Base-by-base conservation (phyloP, 2,329 filamentous ascomycete genomes). In the Aspergillus bombycis region DNA sequence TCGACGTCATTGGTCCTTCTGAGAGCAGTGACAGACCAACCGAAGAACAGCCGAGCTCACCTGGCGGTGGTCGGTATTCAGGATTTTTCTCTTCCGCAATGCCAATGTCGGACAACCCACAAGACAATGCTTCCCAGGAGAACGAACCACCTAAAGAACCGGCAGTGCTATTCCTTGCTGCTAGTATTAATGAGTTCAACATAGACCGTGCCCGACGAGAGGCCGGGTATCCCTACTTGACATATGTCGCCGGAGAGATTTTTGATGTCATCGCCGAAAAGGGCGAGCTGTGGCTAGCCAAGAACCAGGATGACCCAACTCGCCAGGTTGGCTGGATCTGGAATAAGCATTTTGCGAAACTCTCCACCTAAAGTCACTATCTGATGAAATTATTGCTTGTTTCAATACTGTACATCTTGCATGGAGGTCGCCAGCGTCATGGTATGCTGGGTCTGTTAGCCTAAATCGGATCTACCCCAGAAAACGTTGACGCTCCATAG, bases 201-300 rank as follows among this genome's bases (percentile, higher is more conserved):
- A 98, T 98, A 74, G 92, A 94, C 74, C 92, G 91, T 28, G 91
- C 93, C 30, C 92, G 96, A 71, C 89, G 92, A 62, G 95, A 98
- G 80, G 94, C 91, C 64, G 95, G 95, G 28, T 98, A 97, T 78
- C 94, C 94, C 23, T 99, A 99, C 76, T 83, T 99, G 65, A 95
- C 93, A 52, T 99, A 99, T 79, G 92, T 94, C 69, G 92, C 94
- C 59, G 95, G 95, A 68, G 95, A 99, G 86, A 92, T 94, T 67
- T 94, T 94, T 73, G 91, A 94, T 80, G 91, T 99, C 59, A 93
- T 99, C 74, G 95, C 91, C 34, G 94, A 97, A 78, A 97, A 97
- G 77, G 95, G 95, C 67, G 95, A 99, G 82, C 85, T 98, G 56
- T 99, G 95, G 95, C 88, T 99, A 62, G 95, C 95, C 59, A 93